phyloP scores from a whole-genome alignment of 352 stramenopile species.

The Phytophthora vignae region DNA sequence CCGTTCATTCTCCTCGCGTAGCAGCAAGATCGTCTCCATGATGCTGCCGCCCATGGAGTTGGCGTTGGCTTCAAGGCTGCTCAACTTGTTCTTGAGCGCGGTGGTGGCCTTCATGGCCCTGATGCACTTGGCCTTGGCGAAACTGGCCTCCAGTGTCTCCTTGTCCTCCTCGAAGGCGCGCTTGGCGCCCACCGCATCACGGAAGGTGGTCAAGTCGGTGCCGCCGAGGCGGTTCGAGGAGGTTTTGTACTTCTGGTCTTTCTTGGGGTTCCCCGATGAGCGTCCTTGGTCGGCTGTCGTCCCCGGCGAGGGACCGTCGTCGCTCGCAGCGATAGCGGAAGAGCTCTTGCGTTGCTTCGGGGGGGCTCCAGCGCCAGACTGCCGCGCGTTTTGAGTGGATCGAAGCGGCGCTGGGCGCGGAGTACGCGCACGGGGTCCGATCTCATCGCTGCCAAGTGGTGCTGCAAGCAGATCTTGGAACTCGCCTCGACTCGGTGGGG shows the following conservation, averaged over 20 bases:
- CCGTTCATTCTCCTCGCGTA: not conserved
- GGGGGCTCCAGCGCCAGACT: not conserved
- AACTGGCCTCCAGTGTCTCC: not conserved
- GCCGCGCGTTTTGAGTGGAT: not conserved
- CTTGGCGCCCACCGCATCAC: not conserved
- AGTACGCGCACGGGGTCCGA: not conserved
- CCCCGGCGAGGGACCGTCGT: not conserved
- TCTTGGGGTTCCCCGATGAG: not conserved
- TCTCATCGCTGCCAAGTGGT: not conserved
- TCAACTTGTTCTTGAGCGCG: not conserved
- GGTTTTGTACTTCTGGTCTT: not conserved
- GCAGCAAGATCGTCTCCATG: not conserved
- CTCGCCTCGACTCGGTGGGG: not conserved
- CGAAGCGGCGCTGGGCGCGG: not conserved
- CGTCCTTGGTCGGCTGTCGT: not conserved
- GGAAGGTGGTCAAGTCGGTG: not conserved
- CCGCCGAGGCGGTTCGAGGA: not conserved
- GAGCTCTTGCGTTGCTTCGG: not conserved
- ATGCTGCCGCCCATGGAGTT: not conserved
- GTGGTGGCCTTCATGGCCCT: not conserved
- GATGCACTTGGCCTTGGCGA: not conserved
- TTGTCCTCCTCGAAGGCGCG: not conserved
- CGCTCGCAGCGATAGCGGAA: not conserved
- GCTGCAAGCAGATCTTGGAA: not conserved
- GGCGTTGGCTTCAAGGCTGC: not conserved